phyloP scores from a whole-genome alignment of 441 rosid species.

The Gossypium davidsonii region DNA sequence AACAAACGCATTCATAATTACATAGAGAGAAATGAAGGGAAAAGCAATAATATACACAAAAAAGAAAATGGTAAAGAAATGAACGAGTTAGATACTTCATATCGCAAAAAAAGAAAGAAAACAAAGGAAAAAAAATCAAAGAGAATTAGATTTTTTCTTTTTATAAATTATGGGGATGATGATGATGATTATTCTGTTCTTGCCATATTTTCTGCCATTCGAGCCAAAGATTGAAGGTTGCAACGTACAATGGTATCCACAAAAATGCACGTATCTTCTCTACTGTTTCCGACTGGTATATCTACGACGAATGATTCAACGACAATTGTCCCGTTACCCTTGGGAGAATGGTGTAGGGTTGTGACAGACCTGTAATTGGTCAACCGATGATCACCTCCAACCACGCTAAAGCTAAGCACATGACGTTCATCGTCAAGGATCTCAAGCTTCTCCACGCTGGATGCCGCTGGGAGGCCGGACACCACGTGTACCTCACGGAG shows the following conservation, averaged over 20 bases:
- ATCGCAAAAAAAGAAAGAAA: neutral
- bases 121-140: neutral
- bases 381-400: slow-evolving; percentile 81
- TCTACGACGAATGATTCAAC: slow-evolving; percentile 80
- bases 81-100: neutral
- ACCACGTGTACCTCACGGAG: slow-evolving; percentile 3
- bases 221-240: slow-evolving; percentile 69
- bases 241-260: slow-evolving; percentile 65
- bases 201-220: slow-evolving; percentile 46
- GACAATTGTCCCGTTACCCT: slow-evolving; percentile 43
- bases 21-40: neutral
- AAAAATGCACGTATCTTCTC: slow-evolving; percentile 63
- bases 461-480: slow-evolving; percentile 46
- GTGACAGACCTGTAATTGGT: slow-evolving; percentile 66
- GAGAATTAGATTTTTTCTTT: neutral
- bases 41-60: neutral
- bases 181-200: slow-evolving; percentile 5
- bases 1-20: neutral
- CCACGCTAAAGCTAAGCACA: slow-evolving; percentile 63
- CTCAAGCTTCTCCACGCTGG: slow-evolving; percentile 66
- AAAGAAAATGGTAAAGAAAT: neutral
- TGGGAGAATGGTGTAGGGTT: slow-evolving; percentile 41
- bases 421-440: slow-evolving; percentile 71
- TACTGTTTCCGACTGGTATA: slow-evolving; percentile 59
- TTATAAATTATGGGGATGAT: neutral